These are phyloP conservation scores for Plasmopara halstedii DNA, from an alignment of 352 stramenopile genomes.

Conservation along the genomic window DNA sequence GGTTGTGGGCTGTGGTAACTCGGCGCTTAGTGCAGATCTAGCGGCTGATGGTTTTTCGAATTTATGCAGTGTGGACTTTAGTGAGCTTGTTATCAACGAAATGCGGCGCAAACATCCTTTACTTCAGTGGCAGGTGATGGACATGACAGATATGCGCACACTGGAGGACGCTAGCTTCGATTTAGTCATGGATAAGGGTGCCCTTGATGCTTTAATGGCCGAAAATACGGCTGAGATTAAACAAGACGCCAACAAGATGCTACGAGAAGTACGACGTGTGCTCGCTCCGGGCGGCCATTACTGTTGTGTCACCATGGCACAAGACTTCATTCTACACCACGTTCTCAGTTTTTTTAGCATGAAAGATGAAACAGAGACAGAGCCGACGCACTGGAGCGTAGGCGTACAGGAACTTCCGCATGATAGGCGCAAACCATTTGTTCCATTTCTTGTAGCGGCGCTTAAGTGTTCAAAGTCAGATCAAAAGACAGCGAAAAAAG, in stretches of 20 bases:
- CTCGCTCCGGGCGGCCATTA: constrained; percentile 50
- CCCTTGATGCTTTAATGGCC: constrained; percentile 67
- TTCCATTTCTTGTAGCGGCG: constrained; percentile 39
- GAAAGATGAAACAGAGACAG: neutral
- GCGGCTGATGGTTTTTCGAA: constrained; percentile 44
- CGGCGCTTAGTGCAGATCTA: constrained; percentile 53
- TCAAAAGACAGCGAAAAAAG: constrained; percentile 16
- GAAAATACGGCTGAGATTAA: constrained; percentile 35
- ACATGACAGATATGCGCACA: constrained; percentile 61
- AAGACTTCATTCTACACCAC: constrained; percentile 65
- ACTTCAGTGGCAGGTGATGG: constrained; percentile 66
- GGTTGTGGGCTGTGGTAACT: constrained; percentile 78
- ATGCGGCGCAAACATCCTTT: constrained; percentile 57
- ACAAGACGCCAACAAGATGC: constrained; percentile 47
- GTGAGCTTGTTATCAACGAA: constrained; percentile 60
- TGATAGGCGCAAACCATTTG: constrained; percentile 39
- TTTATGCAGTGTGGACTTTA: constrained; percentile 72
- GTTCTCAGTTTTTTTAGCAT: constrained; percentile 44
- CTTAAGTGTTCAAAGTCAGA: constrained; percentile 27
- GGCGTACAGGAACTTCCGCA: constrained; percentile 35
- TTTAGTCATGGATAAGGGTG: constrained; percentile 74
- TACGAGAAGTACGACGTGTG: constrained; percentile 56
- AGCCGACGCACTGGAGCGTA: constrained; percentile 18
- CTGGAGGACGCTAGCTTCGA: constrained; percentile 48
- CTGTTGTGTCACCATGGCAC: constrained; percentile 74